Evolutionary conservation across 2,329 filamentous ascomycete genomes (phyloP).

Genomic region (Xylariomycetidae sp.): DNA sequence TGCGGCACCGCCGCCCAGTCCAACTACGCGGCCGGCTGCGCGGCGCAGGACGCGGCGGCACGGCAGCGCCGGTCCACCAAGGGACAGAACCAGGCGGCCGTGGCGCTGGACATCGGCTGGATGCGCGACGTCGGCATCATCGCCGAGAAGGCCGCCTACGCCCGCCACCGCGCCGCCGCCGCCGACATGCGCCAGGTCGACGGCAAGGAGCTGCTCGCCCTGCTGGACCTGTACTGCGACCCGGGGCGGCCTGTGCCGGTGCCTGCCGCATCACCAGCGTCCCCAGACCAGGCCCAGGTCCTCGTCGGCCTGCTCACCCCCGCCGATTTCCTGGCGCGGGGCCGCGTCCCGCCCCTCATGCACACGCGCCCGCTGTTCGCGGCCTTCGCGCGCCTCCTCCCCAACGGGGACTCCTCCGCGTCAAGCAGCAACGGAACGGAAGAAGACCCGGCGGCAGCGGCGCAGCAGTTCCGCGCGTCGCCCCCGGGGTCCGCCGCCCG

Average conservation of each 20-base stretch:
- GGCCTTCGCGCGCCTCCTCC: slow-evolving; percentile 8
- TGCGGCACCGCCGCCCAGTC: slow-evolving; percentile 17
- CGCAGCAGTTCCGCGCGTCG: neutral
- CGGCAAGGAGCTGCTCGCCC: slow-evolving; percentile 15
- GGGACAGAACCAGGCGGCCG: slow-evolving; percentile 8
- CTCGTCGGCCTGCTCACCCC: slow-evolving; percentile 12
- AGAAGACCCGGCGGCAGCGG: neutral
- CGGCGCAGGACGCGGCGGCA: slow-evolving; percentile 21
- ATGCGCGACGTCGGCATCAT: slow-evolving; percentile 22
- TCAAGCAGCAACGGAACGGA: neutral
- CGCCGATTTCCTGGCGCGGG: slow-evolving; percentile 8
- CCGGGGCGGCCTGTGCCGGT: slow-evolving; percentile 6
- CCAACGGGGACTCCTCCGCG: neutral
- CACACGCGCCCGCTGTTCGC: slow-evolving; percentile 9
- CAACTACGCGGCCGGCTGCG: slow-evolving; percentile 22
- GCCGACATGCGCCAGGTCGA: slow-evolving; percentile 16
- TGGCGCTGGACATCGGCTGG: slow-evolving; percentile 22
- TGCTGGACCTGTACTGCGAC: slow-evolving; percentile 16
- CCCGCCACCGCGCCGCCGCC: slow-evolving; percentile 6
- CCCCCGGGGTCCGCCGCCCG: neutral
- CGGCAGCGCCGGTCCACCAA: slow-evolving; percentile 13
- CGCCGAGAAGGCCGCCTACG: slow-evolving; percentile 13
- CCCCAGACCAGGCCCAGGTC: slow-evolving; percentile 6
- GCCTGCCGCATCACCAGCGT: neutral
- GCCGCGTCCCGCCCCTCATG: slow-evolving; percentile 4